Evolutionary conservation across 2,329 filamentous ascomycete species (phyloP).

Genomic region (Scedosporium boydii): DNA sequence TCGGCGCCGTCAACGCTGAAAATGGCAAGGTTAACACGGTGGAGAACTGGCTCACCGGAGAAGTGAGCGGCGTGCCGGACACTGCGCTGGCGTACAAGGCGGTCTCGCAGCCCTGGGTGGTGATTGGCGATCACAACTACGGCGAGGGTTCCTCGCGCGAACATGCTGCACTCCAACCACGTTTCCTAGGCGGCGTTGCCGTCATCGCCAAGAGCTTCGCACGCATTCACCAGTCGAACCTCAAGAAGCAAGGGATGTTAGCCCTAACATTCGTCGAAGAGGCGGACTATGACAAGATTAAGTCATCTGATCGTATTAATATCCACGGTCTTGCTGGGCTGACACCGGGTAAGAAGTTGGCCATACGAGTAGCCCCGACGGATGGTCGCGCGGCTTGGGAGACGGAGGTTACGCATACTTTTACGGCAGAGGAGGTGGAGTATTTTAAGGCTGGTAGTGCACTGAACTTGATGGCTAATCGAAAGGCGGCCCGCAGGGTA

Average conservation of each 20-base stretch:
- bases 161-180: constrained; percentile 94
- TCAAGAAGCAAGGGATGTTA: constrained; percentile 99
- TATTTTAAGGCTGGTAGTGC: constrained; percentile 99
- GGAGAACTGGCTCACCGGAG: constrained; percentile 77
- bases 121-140: constrained; percentile 99
- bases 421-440: constrained; percentile 95
- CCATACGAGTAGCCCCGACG: constrained; percentile 84
- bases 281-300: constrained; percentile 96
- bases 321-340: constrained; percentile 86
- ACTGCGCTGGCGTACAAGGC: constrained; percentile 98
- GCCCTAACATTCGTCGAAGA: constrained; percentile 91
- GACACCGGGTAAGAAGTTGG: constrained; percentile 85
- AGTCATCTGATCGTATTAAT: constrained; percentile 60
- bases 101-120: constrained; percentile 92
- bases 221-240: constrained; percentile 99
- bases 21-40: constrained; percentile 98
- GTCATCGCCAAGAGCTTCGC: constrained; percentile 95
- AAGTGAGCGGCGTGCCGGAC: constrained; percentile 81
- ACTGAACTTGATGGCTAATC: constrained; percentile 94
- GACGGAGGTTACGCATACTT: constrained; percentile 82
- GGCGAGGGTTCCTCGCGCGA: constrained; percentile 96
- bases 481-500: too few species aligned
- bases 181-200: constrained; percentile 91
- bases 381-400: constrained; percentile 64
- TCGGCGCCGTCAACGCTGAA: constrained; percentile 90